Base-by-base conservation (phyloP, 768 basidiomycete species). In the Trametes villosa region DNA sequence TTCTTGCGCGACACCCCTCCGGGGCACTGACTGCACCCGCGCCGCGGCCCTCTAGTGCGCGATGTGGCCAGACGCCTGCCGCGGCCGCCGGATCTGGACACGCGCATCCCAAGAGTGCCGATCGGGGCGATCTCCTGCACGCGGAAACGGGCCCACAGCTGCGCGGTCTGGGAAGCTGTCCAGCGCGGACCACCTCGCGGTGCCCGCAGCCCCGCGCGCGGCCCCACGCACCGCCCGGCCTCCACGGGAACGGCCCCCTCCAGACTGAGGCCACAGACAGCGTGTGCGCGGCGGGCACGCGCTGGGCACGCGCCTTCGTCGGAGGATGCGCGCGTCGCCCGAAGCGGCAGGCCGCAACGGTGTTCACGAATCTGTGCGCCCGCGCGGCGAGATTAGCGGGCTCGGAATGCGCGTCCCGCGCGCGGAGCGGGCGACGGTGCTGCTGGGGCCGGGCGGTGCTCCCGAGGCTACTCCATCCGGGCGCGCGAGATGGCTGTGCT, bases 391-490 rank as follows among this genome's bases (percentile, higher is more conserved):
- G 38, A 53, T 53, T 40, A 53, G 9, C 11, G 29, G 55, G 20
- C n/a, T n/a, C 55, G 46, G 55, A 56, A 56, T n/a, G 29, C 46
- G 44, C 45, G 34, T 56, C 55, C 45, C 26, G 26, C 27, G 26
- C 26, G n/a, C 24, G 26, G 17, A 45, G 24, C 22, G 44, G 3
- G 22, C 22, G 9, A 9, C 12, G 22, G 36, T 15, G 36, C 11
- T 38, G 13, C 36, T 12, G 15, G 36, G 30, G n/a, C n/a, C 24
- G 24, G 31, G 30, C 46, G 55, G 26, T 44, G 36, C 55, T 56
- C 55, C 55, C 55, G 55, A 56, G n/a, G 45, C 55, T 56, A 48
- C 55, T 29, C 55, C 55, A 56, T 56, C 46, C 3, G 46, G 55
- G 34, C 12, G 31, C 26, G 11, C 11, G 30, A 11, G 31, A 56